Evolutionary conservation across 1,139 yeast species (phyloP).

Genomic region (Protomyces lactucae-debilis): DNA sequence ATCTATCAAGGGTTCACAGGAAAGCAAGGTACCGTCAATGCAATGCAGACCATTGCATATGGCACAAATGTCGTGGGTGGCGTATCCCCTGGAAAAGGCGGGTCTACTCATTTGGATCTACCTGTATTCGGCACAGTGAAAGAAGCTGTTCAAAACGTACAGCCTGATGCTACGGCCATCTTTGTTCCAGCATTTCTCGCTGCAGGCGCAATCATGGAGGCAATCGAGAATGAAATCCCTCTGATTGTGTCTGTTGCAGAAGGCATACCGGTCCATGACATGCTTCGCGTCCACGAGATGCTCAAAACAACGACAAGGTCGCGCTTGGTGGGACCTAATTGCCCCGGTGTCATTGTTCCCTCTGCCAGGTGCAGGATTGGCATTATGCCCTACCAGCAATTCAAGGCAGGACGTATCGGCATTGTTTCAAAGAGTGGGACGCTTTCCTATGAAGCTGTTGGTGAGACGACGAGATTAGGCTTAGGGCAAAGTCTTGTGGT

Average conservation of each 20-base stretch:
- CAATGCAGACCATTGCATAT: constrained; percentile 75
- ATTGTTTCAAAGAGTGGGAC: constrained; percentile 22
- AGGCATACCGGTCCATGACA: constrained; percentile 17
- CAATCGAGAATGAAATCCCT: constrained; percentile 15
- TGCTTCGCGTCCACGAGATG: constrained; percentile 12
- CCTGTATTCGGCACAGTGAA: constrained; percentile 16
- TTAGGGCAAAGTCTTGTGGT: constrained; percentile 18
- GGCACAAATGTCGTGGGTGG: constrained; percentile 65
- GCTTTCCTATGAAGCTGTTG: constrained; percentile 16
- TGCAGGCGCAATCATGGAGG: constrained; percentile 22
- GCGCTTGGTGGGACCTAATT: constrained; percentile 16
- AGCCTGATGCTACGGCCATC: constrained; percentile 21
- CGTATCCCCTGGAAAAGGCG: constrained; percentile 23
- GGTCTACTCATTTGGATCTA: constrained; percentile 4
- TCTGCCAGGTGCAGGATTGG: constrained; percentile 11
- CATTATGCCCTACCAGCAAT: constrained; percentile 21
- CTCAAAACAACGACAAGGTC: not conserved
- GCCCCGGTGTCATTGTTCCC: constrained; percentile 21
- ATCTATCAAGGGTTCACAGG: constrained; percentile 67
- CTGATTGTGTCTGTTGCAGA: constrained; percentile 20
- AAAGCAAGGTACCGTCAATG: constrained; percentile 95
- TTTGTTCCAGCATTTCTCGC: constrained; percentile 24
- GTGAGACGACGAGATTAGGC: constrained; percentile 14
- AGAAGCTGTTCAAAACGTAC: constrained; percentile 1
- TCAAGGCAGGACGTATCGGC: constrained; percentile 15